Percentiles rank a stretch among this genome's conserved stretches.
phyloP scores from a whole-genome alignment of 441 rosid genomes.

The Codiaeum variegatum region DNA sequence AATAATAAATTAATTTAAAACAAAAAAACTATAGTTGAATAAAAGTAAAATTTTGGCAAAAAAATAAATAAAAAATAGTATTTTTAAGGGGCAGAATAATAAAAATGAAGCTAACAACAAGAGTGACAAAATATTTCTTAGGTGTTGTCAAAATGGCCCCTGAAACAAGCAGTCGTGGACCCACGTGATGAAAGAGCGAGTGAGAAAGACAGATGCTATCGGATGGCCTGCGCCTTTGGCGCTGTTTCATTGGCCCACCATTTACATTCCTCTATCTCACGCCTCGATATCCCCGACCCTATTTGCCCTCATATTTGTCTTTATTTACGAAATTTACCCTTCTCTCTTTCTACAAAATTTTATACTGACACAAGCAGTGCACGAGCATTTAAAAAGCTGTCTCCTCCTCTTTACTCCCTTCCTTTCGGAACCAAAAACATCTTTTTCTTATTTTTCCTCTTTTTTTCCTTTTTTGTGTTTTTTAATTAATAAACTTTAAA shows the following conservation, averaged over 20 bases:
- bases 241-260: constrained; percentile 30
- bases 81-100: too few species aligned
- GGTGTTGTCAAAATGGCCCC: too few species aligned
- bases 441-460: background rate
- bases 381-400: constrained; percentile 15
- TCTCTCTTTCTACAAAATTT: background rate
- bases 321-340: constrained; percentile 15
- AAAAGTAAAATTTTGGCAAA: too few species aligned
- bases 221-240: constrained; percentile 43
- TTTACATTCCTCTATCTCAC: constrained; percentile 23
- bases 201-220: background rate
- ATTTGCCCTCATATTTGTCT: background rate
- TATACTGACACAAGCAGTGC: background rate
- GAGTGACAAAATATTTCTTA: too few species aligned
- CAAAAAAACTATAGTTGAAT: too few species aligned
- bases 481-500: too few species aligned
- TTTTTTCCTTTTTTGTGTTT: background rate
- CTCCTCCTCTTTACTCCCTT: background rate
- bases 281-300: constrained; percentile 19
- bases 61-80: too few species aligned
- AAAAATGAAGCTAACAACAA: background rate
- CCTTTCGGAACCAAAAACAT: background rate
- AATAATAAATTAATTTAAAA: too few species aligned
- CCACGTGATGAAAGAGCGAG: constrained; percentile 6
- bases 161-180: too few species aligned